These are phyloP conservation scores for Stropharia rugosoannulata DNA, from an alignment of 768 basidiomycete species.

Conservation along the genomic window DNA sequence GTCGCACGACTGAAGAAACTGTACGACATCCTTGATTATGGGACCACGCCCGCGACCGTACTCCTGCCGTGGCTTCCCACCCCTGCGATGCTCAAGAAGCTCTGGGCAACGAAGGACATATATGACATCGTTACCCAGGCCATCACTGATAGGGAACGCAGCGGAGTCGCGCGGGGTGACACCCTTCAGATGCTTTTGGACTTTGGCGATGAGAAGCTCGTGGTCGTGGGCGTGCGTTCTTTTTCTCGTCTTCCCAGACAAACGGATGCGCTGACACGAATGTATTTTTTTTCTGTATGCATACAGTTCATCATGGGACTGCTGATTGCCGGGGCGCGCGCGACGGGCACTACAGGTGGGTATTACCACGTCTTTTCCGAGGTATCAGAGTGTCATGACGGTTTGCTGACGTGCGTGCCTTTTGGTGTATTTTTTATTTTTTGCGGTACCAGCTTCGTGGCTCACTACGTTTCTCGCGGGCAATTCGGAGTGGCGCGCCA, in stretches of 20 bases:
- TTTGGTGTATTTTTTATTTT: not conserved
- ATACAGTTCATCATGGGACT: slow-evolving; percentile 79
- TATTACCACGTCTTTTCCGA: slow-evolving; percentile 16
- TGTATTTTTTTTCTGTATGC: slow-evolving; percentile 6
- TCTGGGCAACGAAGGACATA: slow-evolving; percentile 73
- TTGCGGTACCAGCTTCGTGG: slow-evolving; percentile 57
- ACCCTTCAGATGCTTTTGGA: slow-evolving; percentile 77
- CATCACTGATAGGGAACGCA: slow-evolving; percentile 55
- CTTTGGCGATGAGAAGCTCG: slow-evolving; percentile 61
- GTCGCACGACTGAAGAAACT: slow-evolving; percentile 63
- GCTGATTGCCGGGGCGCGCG: slow-evolving; percentile 77
- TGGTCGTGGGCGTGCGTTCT: slow-evolving; percentile 64
- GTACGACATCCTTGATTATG: slow-evolving; percentile 67
- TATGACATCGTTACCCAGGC: slow-evolving; percentile 65
- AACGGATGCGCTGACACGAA: not conserved
- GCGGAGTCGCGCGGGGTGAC: slow-evolving; percentile 59
- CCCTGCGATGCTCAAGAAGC: slow-evolving; percentile 68
- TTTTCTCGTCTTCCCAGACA: slow-evolving; percentile 16
- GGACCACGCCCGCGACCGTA: slow-evolving; percentile 71
- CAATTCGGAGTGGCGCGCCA: slow-evolving; percentile 62
- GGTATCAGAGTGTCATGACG: slow-evolving; percentile 9
- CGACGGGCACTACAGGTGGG: slow-evolving; percentile 71
- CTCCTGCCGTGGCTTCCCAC: slow-evolving; percentile 78
- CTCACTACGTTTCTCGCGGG: slow-evolving; percentile 70
- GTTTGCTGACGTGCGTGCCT: slow-evolving; percentile 6